Conservation (phyloP, 1,284 basidiomycete genomes). For the Athelia sp. region DNA sequence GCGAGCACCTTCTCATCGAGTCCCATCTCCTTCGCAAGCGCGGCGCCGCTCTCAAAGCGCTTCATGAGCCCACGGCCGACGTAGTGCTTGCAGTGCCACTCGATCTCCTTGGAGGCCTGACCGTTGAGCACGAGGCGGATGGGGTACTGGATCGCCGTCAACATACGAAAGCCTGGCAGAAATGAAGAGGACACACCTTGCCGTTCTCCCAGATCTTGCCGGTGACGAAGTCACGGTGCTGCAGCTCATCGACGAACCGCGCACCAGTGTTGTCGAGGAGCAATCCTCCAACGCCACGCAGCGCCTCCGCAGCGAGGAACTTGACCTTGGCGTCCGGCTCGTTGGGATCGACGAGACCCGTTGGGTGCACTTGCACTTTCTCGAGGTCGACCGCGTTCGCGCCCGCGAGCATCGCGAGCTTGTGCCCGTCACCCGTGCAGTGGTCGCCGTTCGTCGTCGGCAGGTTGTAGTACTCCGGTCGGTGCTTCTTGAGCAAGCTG, state of each 20-base stretch:
- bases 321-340: constrained; percentile 92
- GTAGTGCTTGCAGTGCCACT: constrained; percentile 99
- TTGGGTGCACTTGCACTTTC: constrained; percentile 98
- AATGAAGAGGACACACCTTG: constrained; percentile 46
- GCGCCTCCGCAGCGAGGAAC: constrained; percentile 95
- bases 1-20: constrained; percentile 72
- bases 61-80: constrained; percentile 97
- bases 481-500: constrained; percentile 86
- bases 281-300: constrained; percentile 94
- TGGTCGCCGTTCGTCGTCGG: constrained; percentile 96
- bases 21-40: constrained; percentile 93
- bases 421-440: constrained; percentile 94
- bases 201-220: constrained; percentile 94
- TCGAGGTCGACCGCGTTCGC: constrained; percentile 91
- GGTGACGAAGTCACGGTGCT: constrained; percentile 94
- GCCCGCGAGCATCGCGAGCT: constrained; percentile 86
- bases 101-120: constrained; percentile 88
- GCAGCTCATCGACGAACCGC: constrained; percentile 95
- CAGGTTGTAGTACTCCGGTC: constrained; percentile 88
- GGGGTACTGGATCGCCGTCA: constrained; percentile 47
- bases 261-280: constrained; percentile 88
- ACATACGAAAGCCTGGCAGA: neutral
- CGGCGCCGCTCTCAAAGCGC: constrained; percentile 82
- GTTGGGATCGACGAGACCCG: constrained; percentile 95
- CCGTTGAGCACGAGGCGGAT: constrained; percentile 93